Percentiles rank a stretch among this genome's conserved stretches.
phyloP scores from a whole-genome alignment of 352 stramenopile genomes.

The Globisporangium lucens region DNA sequence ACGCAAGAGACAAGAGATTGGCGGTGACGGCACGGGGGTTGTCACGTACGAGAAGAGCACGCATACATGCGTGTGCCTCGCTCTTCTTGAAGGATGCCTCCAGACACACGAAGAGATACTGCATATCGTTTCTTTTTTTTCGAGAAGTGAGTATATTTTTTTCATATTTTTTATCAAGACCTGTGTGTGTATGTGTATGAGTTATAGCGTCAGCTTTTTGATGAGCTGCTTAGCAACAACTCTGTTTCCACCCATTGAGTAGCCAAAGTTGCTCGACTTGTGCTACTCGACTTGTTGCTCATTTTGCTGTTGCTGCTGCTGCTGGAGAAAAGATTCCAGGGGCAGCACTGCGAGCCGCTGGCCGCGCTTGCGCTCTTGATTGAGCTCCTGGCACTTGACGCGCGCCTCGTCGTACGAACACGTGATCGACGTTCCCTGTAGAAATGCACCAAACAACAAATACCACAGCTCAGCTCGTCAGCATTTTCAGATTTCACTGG shows the following conservation, averaged over 20 bases:
- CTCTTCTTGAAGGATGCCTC: not conserved
- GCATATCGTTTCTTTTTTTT: slow-evolving; percentile 10
- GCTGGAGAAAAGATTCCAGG: slow-evolving; percentile 38
- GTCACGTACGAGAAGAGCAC: not conserved
- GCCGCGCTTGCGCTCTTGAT: slow-evolving; percentile 42
- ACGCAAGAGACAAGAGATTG: not conserved
- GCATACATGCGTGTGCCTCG: not conserved
- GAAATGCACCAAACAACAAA: not conserved
- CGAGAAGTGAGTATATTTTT: slow-evolving; percentile 10
- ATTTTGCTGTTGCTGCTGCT: slow-evolving; percentile 15
- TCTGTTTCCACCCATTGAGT: not conserved
- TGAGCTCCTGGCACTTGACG: slow-evolving; percentile 40
- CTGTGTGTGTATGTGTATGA: not conserved
- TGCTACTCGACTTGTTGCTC: not conserved
- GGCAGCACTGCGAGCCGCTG: slow-evolving; percentile 45
- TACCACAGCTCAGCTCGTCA: not conserved
- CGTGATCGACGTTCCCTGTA: slow-evolving; percentile 34
- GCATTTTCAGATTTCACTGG: not conserved
- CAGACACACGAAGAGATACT: not conserved
- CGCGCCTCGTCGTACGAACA: slow-evolving; percentile 61
- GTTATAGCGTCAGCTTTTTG: not conserved
- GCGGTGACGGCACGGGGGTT: not conserved
- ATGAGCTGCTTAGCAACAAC: not conserved
- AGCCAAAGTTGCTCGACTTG: not conserved
- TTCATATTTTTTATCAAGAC: slow-evolving; percentile 4